Conservation (phyloP, 768 basidiomycete species). For the Pilatotrama ljubarskyi region DNA sequence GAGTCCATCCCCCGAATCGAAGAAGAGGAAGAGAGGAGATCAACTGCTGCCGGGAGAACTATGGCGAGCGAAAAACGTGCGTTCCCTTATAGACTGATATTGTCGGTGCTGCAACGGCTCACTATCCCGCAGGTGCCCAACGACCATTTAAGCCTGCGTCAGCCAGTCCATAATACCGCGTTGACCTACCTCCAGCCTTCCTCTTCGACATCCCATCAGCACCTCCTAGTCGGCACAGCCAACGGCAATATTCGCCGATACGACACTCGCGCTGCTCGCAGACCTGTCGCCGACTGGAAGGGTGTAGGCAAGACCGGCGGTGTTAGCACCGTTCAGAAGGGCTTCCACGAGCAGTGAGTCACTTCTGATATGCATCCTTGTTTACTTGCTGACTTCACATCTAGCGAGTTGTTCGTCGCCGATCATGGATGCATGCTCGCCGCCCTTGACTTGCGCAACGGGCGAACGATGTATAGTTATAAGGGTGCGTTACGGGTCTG, state of each 20-base stretch:
- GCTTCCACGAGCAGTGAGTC: conserved; percentile 64
- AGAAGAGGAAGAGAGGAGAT: conserved; percentile 61
- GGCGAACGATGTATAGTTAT: conserved; percentile 63
- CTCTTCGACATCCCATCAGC: conserved; percentile 37
- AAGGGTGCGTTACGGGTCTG: conserved; percentile 46
- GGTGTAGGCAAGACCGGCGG: conserved; percentile 61
- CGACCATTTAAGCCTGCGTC: conserved; percentile 71
- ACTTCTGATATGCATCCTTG: neutral
- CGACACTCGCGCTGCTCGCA: conserved; percentile 67
- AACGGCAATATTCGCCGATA: conserved; percentile 75
- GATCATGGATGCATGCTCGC: conserved; percentile 66
- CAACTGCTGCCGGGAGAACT: conserved; percentile 68
- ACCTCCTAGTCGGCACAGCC: conserved; percentile 71
- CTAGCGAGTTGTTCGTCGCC: conserved; percentile 68
- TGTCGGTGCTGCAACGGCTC: neutral
- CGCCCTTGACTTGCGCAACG: conserved; percentile 69
- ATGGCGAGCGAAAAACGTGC: conserved; percentile 84
- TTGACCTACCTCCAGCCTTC: conserved; percentile 57
- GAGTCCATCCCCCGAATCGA: conserved; percentile 29
- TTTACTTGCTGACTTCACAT: neutral
- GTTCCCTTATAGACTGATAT: conserved; percentile 9
- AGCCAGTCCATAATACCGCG: conserved; percentile 74
- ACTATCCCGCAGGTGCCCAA: conserved; percentile 55
- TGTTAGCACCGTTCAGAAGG: conserved; percentile 57
- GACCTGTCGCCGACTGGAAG: conserved; percentile 70